phyloP scores from a whole-genome alignment of 345 rosid genomes.

The Angophora floribunda region DNA sequence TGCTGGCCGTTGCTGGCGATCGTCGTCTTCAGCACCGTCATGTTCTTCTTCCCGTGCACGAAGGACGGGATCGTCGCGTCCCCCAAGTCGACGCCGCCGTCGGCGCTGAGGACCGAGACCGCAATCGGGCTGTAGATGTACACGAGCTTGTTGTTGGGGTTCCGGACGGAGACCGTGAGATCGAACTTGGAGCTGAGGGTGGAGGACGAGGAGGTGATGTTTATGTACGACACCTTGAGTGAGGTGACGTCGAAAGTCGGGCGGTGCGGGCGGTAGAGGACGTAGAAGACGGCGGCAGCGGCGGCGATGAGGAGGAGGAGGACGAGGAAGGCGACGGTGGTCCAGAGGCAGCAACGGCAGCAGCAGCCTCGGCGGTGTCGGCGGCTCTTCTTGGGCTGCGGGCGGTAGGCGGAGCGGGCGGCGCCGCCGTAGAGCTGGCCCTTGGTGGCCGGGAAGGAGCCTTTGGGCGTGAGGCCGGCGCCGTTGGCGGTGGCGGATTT shows the following conservation, averaged over 20 bases:
- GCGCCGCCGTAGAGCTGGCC: constrained; percentile 29
- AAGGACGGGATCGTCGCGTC: constrained; percentile 44
- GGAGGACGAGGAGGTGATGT: constrained; percentile 22
- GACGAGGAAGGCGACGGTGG: constrained; percentile 13
- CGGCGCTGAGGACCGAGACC: constrained; percentile 15
- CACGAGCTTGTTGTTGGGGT: constrained; percentile 73
- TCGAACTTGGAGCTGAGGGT: constrained; percentile 41
- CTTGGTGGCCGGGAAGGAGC: constrained; percentile 27
- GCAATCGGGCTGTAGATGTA: constrained; percentile 39
- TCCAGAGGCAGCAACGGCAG: constrained; percentile 23
- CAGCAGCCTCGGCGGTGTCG: constrained; percentile 21
- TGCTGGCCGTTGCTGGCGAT: constrained; percentile 24
- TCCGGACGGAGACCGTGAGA: constrained; percentile 54
- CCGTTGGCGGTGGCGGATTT: constrained; percentile 32
- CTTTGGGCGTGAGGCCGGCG: neutral
- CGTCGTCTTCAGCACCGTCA: constrained; percentile 44
- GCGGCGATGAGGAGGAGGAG: constrained; percentile 16
- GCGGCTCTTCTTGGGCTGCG: constrained; percentile 9
- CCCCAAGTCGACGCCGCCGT: constrained; percentile 45
- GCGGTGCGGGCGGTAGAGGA: constrained; percentile 35
- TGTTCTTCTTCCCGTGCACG: constrained; percentile 60
- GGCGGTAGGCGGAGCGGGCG: constrained; percentile 30
- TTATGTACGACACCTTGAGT: constrained; percentile 13
- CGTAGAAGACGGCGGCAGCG: constrained; percentile 20
- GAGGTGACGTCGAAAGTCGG: constrained; percentile 26